Base-by-base conservation (phyloP, 768 basidiomycete genomes). In the Termitomyces sp. region DNA sequence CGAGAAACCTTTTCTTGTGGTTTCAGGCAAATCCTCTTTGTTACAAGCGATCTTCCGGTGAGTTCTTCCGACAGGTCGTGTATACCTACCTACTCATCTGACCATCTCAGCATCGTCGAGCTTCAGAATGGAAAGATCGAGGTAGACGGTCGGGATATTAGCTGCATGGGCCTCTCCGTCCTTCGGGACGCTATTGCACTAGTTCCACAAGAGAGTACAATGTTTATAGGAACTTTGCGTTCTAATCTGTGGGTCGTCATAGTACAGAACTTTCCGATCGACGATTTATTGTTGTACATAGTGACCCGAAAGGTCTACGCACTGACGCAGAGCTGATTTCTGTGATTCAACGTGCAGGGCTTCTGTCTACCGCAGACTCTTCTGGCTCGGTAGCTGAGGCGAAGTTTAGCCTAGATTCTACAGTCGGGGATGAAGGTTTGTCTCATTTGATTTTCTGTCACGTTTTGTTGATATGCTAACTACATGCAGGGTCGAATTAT, bases 341-440 rank as follows among this genome's bases (percentile, higher is more conserved):
- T 0, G 78, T 81, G 13, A 75, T 90, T 4, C 81, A 81, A 52
- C 70, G 83, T 38, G 79, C 83, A 10, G 82, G 82, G 70, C 72
- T 90, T 10, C 74, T 88, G 15, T 83, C 82, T 3, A 66, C 71
- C 20, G 72, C 75, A 22, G 81, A 80, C 5, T 22, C 69, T 15
- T 47, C 68, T 27, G 74, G 82, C 61, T 64, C 81, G 7, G 61
- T 63, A 39, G 73, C 76, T 10, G 79, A 84, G 57, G 75, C 79
- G 15, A 91, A 91, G 64, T 89, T 89, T 68, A 81, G 80, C 56
- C 67, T 89, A 29, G 81, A 86, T 63, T 73, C 83, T 0, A 66
- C 68, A 1, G 83, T 90, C 7, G 78, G 80, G 2, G 82, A 86
- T 62, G 86, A 88, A 68, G 87, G 86, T 74, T 43, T 36, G 68